Conservation (phyloP, 805 yeast genomes). For the Candida ovalis region DNA sequence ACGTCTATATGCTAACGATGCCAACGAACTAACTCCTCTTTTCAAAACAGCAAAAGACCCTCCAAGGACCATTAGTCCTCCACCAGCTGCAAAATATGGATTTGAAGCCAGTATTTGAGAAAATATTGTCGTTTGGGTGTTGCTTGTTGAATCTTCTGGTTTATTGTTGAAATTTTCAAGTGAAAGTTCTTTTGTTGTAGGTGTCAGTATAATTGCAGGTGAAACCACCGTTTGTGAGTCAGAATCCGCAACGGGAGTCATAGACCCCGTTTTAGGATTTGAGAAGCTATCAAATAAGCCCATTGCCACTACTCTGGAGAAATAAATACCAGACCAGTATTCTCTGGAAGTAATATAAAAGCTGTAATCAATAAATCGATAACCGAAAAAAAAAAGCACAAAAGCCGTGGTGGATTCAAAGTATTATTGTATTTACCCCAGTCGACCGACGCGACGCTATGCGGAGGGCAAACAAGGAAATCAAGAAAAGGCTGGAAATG, state of each 20-base stretch:
- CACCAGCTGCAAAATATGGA: constrained; percentile 98
- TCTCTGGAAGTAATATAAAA: too few species aligned
- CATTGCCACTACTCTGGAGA: too few species aligned
- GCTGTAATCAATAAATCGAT: too few species aligned
- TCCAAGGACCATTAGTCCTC: constrained; percentile 95
- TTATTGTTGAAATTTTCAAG: constrained; percentile 1
- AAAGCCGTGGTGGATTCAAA: too few species aligned
- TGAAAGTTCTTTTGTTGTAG: not conserved
- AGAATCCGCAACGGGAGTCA: not conserved
- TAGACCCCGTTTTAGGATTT: not conserved
- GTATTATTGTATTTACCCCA: not conserved
- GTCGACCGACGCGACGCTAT: constrained; percentile 9
- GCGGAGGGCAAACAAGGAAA: constrained; percentile 1
- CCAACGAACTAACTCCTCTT: constrained; percentile 57
- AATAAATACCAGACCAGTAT: too few species aligned
- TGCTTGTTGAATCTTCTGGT: not conserved
- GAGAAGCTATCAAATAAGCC: not conserved
- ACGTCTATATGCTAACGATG: constrained; percentile 72
- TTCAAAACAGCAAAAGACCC: constrained; percentile 78
- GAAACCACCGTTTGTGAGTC: not conserved
- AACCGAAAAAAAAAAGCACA: too few species aligned
- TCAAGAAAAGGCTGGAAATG: constrained; percentile 4
- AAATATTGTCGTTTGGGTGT: constrained; percentile 1
- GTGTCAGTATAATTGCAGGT: constrained; percentile 1
- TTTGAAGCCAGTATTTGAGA: constrained; percentile 48